These are phyloP conservation scores for Paramecium octaurelia DNA, from an alignment of 73 alveolate species.

Conservation along the genomic window DNA sequence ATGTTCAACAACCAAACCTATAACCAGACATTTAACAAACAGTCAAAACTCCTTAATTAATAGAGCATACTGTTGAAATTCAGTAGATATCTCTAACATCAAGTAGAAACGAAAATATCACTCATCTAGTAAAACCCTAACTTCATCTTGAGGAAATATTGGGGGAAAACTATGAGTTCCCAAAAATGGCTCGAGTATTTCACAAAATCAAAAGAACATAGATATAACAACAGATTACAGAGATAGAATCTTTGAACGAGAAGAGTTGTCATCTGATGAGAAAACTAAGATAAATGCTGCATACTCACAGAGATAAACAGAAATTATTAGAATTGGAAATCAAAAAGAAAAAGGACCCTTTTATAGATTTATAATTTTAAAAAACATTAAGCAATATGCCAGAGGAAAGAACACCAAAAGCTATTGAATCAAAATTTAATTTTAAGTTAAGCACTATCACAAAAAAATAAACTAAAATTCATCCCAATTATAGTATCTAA, in stretches of 20 bases:
- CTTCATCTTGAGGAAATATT: not conserved
- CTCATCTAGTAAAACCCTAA: not conserved
- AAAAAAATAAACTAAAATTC: not conserved
- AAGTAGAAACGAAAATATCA: not conserved
- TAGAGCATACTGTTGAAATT: not conserved
- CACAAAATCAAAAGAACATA: not conserved
- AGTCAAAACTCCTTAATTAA: not conserved
- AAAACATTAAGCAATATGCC: constrained; percentile 6
- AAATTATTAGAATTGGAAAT: not conserved
- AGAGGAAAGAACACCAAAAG: not conserved
- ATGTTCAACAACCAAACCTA: not conserved
- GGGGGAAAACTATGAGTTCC: not conserved
- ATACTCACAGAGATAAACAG: not conserved
- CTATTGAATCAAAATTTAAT: not conserved
- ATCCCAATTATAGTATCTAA: not conserved
- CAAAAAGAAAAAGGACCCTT: not conserved
- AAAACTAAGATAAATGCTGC: not conserved
- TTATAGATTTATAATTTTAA: not conserved
- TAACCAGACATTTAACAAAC: not conserved
- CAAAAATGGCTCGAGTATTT: not conserved
- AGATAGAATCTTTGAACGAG: not conserved
- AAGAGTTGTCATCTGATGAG: not conserved
- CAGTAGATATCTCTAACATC: not conserved
- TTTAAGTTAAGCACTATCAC: not conserved
- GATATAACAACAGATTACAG: not conserved